phyloP scores from a whole-genome alignment of 345 rosid species.

The Gossypium thurberi region DNA sequence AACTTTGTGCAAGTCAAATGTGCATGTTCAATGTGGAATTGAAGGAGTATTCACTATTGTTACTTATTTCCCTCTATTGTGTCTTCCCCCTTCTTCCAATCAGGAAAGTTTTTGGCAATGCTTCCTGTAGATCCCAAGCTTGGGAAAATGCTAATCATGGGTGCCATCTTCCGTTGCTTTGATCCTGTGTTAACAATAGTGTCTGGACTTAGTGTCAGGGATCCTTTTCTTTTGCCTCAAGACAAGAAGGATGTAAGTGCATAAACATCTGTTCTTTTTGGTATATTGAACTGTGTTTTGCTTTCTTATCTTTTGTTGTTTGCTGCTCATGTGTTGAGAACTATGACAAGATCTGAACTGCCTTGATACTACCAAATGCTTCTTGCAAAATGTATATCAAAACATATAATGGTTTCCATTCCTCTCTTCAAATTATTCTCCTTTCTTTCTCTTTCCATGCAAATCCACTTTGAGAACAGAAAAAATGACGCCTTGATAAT shows the following conservation, averaged over 20 bases:
- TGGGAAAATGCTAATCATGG: conserved; percentile 98
- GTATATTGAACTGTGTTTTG: neutral
- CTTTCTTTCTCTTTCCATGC: neutral
- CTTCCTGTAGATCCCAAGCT: conserved; percentile 99
- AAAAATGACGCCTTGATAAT: neutral
- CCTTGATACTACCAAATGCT: neutral
- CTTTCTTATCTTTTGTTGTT: neutral
- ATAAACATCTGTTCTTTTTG: neutral
- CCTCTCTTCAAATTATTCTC: neutral
- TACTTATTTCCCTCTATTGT: neutral
- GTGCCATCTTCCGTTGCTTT: conserved; percentile 87
- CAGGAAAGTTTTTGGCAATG: conserved; percentile 78
- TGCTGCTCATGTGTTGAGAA: neutral
- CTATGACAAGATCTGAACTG: neutral
- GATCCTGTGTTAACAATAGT: conserved; percentile 89
- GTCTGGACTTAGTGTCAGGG: conserved; percentile 93
- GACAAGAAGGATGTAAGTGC: conserved; percentile 88
- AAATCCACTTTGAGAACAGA: neutral
- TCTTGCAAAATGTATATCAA: neutral
- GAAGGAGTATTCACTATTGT: neutral
- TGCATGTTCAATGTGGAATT: neutral
- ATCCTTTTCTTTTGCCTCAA: conserved; percentile 97
- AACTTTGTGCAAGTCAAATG: neutral
- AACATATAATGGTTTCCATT: neutral
- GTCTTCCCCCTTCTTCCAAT: conserved; percentile 6